Evolutionary conservation across 2,329 filamentous ascomycete species (phyloP).

Genomic region (Stachybotrys chlorohalonatus): DNA sequence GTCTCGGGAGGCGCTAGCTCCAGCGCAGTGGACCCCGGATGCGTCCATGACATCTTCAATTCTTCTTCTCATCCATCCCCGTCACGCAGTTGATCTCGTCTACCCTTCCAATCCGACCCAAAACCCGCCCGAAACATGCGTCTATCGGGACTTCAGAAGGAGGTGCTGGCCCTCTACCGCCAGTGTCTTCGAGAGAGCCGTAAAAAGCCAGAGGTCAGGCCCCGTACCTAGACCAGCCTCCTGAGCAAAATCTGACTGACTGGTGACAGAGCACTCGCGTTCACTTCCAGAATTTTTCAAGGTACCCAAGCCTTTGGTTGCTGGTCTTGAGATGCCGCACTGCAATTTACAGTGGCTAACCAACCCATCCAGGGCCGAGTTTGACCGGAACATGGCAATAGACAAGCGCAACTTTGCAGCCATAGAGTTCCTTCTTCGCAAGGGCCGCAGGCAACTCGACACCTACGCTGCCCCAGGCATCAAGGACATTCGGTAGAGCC

Average conservation of each 20-base stretch:
- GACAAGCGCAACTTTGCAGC: slow-evolving; percentile 80
- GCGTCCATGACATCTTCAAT: not conserved
- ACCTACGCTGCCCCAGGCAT: slow-evolving; percentile 73
- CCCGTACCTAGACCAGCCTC: slow-evolving; percentile 5
- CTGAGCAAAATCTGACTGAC: slow-evolving; percentile 5
- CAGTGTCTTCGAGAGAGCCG: slow-evolving; percentile 73
- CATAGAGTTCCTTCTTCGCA: slow-evolving; percentile 77
- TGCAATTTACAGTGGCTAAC: too few relatives aligned
- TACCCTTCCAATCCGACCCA: not conserved
- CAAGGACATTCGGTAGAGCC: slow-evolving; percentile 53
- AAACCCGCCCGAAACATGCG: slow-evolving; percentile 6
- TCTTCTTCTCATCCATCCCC: not conserved
- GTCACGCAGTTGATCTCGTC: not conserved
- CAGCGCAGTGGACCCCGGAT: not conserved
- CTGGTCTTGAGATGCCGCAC: too few relatives aligned
- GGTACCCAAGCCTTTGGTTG: slow-evolving; percentile 31
- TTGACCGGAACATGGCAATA: slow-evolving; percentile 57
- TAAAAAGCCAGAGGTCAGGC: slow-evolving; percentile 62
- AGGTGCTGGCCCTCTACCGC: slow-evolving; percentile 80
- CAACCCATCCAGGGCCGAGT: slow-evolving; percentile 47
- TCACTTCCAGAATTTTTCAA: slow-evolving; percentile 56
- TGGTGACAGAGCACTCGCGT: slow-evolving; percentile 38
- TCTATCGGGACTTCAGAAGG: slow-evolving; percentile 80
- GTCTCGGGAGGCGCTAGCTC: not conserved
- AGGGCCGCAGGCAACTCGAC: slow-evolving; percentile 73